Conservation (phyloP, 2,329 filamentous ascomycete species). For the Phaeosphaeriaceae sp. region DNA sequence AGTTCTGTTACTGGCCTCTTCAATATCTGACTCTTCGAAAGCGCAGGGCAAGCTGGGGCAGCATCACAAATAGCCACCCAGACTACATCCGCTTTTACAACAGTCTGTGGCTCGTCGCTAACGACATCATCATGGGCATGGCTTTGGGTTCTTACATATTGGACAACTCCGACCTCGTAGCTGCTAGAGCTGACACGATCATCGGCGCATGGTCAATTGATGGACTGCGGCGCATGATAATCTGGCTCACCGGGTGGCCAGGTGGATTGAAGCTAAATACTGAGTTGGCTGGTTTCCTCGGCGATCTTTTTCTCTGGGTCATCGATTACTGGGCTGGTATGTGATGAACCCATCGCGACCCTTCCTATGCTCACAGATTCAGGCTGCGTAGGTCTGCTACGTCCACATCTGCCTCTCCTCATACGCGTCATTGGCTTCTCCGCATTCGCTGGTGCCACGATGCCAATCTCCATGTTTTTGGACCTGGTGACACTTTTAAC, state of each 20-base stretch:
- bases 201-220: constrained; percentile 85
- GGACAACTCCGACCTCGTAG: constrained; percentile 88
- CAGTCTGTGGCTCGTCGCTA: constrained; percentile 96
- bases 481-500: constrained; percentile 91
- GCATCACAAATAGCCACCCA: constrained; percentile 91
- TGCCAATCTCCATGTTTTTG: constrained; percentile 95
- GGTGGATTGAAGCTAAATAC: constrained; percentile 94
- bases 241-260: constrained; percentile 89
- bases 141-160: constrained; percentile 96
- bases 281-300: constrained; percentile 90
- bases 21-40: constrained; percentile 92
- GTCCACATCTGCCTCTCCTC: constrained; percentile 81
- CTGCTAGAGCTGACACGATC: constrained; percentile 76
- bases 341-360: constrained; percentile 25
- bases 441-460: constrained; percentile 92
- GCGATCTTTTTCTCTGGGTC: constrained; percentile 96
- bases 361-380: constrained; percentile 14
- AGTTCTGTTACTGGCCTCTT: constrained; percentile 99
- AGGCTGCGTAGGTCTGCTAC: constrained; percentile 78
- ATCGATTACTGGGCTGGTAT: constrained; percentile 95
- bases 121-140: constrained; percentile 98
- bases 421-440: constrained; percentile 95
- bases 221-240: constrained; percentile 85
- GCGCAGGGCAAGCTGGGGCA: constrained; percentile 91
- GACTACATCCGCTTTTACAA: constrained; percentile 99